Evolutionary conservation across 176 grass and related monocot genomes (phyloP).

Genomic region (Hsuehochloa calcarea): DNA sequence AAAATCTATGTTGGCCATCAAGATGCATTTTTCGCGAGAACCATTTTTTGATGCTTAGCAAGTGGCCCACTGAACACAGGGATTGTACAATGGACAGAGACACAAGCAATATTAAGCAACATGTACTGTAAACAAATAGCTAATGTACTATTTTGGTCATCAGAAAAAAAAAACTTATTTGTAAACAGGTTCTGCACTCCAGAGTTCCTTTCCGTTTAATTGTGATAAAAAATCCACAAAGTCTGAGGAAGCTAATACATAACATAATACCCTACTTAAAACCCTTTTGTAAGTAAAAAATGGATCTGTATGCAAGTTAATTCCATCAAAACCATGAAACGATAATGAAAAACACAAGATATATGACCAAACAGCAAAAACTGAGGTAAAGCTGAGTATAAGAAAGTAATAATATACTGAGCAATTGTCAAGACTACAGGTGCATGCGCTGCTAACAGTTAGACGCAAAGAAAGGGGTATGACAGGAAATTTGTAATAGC

Average conservation of each 20-base stretch:
- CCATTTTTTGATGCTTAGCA: not conserved
- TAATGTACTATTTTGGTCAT: not conserved
- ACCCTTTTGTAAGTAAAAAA: not conserved
- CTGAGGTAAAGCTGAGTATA: not conserved
- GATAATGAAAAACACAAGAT: not conserved
- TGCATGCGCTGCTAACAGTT: not conserved
- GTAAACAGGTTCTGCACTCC: not conserved
- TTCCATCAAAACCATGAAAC: not conserved
- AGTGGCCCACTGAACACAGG: not conserved
- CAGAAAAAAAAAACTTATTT: not conserved
- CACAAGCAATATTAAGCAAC: not conserved
- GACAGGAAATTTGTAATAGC: not conserved
- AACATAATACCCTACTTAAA: not conserved
- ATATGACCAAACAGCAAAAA: not conserved
- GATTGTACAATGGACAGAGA: not conserved
- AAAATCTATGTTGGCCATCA: not conserved
- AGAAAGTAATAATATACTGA: not conserved
- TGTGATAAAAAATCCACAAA: not conserved
- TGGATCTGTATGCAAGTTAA: not conserved
- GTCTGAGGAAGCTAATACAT: not conserved
- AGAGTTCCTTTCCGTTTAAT: not conserved
- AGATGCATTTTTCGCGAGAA: not conserved
- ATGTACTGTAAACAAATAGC: not conserved
- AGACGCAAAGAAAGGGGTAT: not conserved
- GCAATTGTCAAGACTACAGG: not conserved